Percentiles rank a stretch among this genome's conserved stretches.
These are phyloP conservation scores for Corymbia citriodora DNA, from an alignment of 441 rosid species.

Conservation along the genomic window DNA sequence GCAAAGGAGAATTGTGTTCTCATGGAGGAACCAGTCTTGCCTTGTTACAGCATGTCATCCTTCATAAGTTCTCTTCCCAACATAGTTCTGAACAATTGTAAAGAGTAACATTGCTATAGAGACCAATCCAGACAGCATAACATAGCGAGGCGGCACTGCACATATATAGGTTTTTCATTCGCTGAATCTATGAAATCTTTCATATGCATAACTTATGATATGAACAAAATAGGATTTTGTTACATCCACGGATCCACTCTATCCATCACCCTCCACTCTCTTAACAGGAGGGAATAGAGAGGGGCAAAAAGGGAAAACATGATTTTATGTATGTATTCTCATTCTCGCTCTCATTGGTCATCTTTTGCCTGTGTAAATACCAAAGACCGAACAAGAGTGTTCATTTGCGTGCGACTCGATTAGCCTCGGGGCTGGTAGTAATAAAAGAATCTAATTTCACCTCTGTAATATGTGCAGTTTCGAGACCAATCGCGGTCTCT, in stretches of 20 bases:
- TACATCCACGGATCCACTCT: not conserved
- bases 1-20: not conserved
- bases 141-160: not conserved
- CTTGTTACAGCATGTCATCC: not conserved
- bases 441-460: not conserved
- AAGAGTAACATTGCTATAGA: not conserved
- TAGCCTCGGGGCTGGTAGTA: not conserved
- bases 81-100: not conserved
- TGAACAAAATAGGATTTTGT: not conserved
- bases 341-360: not conserved
- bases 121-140: not conserved
- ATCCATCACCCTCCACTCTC: not conserved
- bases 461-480: not conserved
- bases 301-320: not conserved
- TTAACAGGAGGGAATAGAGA: not conserved
- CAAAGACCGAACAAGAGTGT: not conserved
- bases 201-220: not conserved
- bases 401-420: not conserved
- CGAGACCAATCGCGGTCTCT: constrained; percentile 7
- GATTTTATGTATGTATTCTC: not conserved
- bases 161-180: not conserved
- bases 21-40: not conserved
- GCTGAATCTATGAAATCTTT: not conserved
- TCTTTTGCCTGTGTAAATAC: not conserved
- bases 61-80: not conserved